These are phyloP conservation scores for Colletotrichum graminicola DNA, from an alignment of 2,329 filamentous ascomycete species.

Conservation along the genomic window DNA sequence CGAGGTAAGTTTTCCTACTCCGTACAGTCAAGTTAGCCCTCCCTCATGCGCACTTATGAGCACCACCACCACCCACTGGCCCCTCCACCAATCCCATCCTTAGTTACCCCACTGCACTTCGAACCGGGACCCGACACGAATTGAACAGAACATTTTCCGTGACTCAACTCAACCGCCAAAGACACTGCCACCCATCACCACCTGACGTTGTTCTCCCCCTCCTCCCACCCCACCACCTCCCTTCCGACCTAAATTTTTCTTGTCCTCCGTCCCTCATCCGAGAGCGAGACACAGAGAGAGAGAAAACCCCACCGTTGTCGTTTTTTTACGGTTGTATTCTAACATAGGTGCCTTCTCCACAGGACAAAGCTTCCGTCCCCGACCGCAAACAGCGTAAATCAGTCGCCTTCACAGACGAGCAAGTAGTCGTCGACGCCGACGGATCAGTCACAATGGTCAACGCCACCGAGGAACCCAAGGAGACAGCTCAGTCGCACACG, in stretches of 20 bases:
- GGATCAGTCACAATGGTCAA: conserved; percentile 84
- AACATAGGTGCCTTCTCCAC: conserved; percentile 23
- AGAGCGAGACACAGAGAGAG: not conserved
- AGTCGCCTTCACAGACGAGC: conserved; percentile 91
- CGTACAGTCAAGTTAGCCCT: conserved; percentile 39
- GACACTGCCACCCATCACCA: conserved; percentile 10
- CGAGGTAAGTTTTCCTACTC: conserved; percentile 48
- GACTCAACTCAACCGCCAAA: conserved; percentile 30
- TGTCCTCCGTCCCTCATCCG: conserved; percentile 4
- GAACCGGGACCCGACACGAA: conserved; percentile 33
- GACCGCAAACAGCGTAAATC: conserved; percentile 88
- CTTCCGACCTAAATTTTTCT: conserved; percentile 2
- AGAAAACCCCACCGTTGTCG: not conserved
- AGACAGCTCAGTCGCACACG: conserved; percentile 84
- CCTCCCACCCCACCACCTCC: too few relatives aligned
- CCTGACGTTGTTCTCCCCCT: conserved; percentile 30
- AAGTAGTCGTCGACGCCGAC: conserved; percentile 89
- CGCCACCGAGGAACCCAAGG: conserved; percentile 80
- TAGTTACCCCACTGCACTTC: conserved; percentile 39
- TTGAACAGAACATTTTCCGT: conserved; percentile 37
- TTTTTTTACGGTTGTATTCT: conserved; percentile 29
- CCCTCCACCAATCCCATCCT: conserved; percentile 38
- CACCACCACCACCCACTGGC: conserved; percentile 35
- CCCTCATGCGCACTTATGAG: conserved; percentile 38
- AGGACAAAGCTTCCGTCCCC: conserved; percentile 46